Percentiles rank a stretch among this genome's conserved stretches.
Evolutionary conservation across 1,139 yeast species (phyloP).

Genomic region (Sugiyamaella xylanicola): DNA sequence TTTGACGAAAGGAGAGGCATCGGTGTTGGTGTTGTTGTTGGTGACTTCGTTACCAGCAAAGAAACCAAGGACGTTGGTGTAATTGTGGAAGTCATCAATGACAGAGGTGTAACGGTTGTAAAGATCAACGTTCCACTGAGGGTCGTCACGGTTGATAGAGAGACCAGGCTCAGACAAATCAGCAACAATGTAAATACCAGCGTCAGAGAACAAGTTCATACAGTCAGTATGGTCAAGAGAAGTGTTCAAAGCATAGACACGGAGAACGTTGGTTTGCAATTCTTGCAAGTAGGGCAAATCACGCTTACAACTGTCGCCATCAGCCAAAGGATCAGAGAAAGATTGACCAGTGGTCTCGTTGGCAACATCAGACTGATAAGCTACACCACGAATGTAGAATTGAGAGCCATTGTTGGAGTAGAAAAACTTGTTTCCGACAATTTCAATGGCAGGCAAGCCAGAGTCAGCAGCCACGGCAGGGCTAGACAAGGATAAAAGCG

Average conservation of each 20-base stretch:
- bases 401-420: slow-evolving; percentile 80
- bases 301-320: slow-evolving; percentile 66
- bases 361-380: slow-evolving; percentile 59
- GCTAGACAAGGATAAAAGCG: slow-evolving; percentile 28
- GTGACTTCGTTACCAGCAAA: slow-evolving; percentile 95
- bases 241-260: slow-evolving; percentile 87
- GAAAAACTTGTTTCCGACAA: slow-evolving; percentile 61
- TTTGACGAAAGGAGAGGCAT: slow-evolving; percentile 69
- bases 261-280: slow-evolving; percentile 75
- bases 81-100: slow-evolving; percentile 74
- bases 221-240: slow-evolving; percentile 81
- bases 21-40: slow-evolving; percentile 78
- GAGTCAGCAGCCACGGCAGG: slow-evolving; percentile 31
- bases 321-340: slow-evolving; percentile 72
- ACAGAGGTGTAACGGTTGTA: slow-evolving; percentile 55
- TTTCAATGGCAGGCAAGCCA: slow-evolving; percentile 40
- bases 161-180: slow-evolving; percentile 87
- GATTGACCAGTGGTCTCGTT: slow-evolving; percentile 50
- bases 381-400: slow-evolving; percentile 79
- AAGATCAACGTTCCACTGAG: slow-evolving; percentile 59
- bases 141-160: slow-evolving; percentile 82
- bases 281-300: slow-evolving; percentile 71
- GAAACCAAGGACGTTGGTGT: slow-evolving; percentile 85
- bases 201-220: slow-evolving; percentile 85
- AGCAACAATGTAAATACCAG: slow-evolving; percentile 86